Base-by-base conservation (phyloP, 2,329 filamentous ascomycete genomes). In the Chaetomium strumarium region DNA sequence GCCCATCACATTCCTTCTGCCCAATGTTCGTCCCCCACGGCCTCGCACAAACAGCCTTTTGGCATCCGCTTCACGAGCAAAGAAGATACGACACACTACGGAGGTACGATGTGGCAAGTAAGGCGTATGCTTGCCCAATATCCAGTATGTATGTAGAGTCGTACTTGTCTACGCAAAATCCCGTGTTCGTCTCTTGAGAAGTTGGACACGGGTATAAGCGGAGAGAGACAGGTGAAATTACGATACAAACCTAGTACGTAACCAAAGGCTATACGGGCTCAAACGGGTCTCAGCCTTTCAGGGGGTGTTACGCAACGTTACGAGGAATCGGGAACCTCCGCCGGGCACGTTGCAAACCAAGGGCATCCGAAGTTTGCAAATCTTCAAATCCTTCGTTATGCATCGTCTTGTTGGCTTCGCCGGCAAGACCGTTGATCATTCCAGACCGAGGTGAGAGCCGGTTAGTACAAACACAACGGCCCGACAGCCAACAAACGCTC, bases 361-460 rank as follows among this genome's bases (percentile, higher is more conserved):
- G 24, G 7, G 24, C 24, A 4, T 24, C 24, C 7, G 40, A 43
- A n/a, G 48, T 50, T 50, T 44, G 48, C 41, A 45, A 45, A n/a
- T n/a, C n/a, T n/a, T n/a, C n/a, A n/a, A 51, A 24, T 51, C 48
- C 48, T 43, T 20, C 29, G 13, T 24, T 29, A 51, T 45, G 48
- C 48, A 33, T 31, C 10, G 13, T 5, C 30, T 24, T 24, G 16
- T 31, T 41, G 30, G 30, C 39, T 36, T 39, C 45, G 7, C 7
- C 24, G 24, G 24, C 4, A 2, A 45, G 17, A 24, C 17, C 6
- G 4, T 10, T 24, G 31, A 33, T 45, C 4, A 17, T 17, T 11
- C 29, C 9, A 48, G 46, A n/a, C 38, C 29, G 37, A 39, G 36
- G 24, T 19, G 36, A 40, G 36, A 24, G 24, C 24, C 24, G 4